Conservation (phyloP, 768 basidiomycete species). For the Pleurotus giganteus region DNA sequence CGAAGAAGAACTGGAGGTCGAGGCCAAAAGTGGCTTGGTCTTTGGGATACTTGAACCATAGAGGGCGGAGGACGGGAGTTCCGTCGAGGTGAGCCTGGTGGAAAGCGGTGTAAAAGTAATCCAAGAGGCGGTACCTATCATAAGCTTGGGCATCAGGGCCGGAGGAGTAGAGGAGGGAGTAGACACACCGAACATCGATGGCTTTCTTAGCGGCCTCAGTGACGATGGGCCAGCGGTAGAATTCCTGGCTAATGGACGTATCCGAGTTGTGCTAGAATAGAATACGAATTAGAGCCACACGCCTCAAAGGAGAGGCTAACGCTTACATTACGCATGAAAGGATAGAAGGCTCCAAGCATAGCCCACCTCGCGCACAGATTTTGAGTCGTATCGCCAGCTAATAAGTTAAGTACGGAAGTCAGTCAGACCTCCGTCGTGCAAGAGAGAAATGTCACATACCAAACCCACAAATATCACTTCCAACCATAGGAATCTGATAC, state of each 20-base stretch:
- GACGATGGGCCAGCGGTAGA: conserved; percentile 61
- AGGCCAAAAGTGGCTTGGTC: conserved; percentile 57
- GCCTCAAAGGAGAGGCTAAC: neutral
- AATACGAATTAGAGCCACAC: neutral
- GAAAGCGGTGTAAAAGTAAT: conserved; percentile 73
- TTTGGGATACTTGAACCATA: conserved; percentile 68
- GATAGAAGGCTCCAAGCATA: conserved; percentile 72
- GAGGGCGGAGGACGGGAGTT: conserved; percentile 60
- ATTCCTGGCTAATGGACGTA: conserved; percentile 57
- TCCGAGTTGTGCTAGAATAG: conserved; percentile 50
- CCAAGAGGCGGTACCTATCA: conserved; percentile 60
- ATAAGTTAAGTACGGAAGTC: neutral
- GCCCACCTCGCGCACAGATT: conserved; percentile 76
- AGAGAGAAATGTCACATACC: conserved; percentile 36
- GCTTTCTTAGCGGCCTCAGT: conserved; percentile 58
- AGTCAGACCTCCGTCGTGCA: neutral
- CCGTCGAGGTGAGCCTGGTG: conserved; percentile 56
- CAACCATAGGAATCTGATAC: conserved; percentile 74
- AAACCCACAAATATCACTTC: conserved; percentile 72
- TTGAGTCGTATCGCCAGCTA: conserved; percentile 62
- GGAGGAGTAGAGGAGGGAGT: neutral
- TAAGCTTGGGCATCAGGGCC: neutral
- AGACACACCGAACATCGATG: conserved; percentile 55
- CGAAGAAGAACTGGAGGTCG: conserved; percentile 71
- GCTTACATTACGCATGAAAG: conserved; percentile 75